Evolutionary conservation across 495 filamentous ascomycete species (phyloP), one percentile per base, ranked within the genome.

Genomic region (Podospora bellae-mahoneyi): DNA sequence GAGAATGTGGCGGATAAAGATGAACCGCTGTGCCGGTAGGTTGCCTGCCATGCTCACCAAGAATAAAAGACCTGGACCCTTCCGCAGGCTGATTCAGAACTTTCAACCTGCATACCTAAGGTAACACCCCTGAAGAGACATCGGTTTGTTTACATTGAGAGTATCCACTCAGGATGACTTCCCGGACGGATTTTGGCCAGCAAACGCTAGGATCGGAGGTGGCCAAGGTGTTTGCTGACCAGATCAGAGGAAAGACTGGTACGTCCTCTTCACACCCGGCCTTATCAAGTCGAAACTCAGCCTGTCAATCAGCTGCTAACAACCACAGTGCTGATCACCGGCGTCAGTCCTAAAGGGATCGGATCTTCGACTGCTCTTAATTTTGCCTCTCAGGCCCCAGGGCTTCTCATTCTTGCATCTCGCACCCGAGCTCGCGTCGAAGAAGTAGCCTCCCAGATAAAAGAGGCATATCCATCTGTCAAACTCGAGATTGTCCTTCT

Each of bases 321-420:
- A 28, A 64, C 34, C 39, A 58, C 9, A 73, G 73, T 85, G 39
- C 65, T 85, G 19, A 74, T 84, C 53, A 86, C 84, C 0, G 84
- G 86, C 4, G 79, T 88, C 39, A 80, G 82, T 48, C 84, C 84
- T 23, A 79, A 82, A 23, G 80, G 83, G 20, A 81, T 88, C 26
- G 87, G 86, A 3, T 81, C 82, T 48, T 75, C 82, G 0, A 85
- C 84, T 15, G 85, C 83, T 1, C 53, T 83, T 1, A 81, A 85
- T 15, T 79, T 88, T 53, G 86, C 85, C 13, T 84, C 83, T 0
- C 85, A 88, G 66, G 62, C 68, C 1, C 86, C 86, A 0, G 71
- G 70, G 0, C 78, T 81, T 5, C 75, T 89, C 2, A 83, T 89
- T 64, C 77, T 88, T 10, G 85, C 83, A 3, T 88, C 86, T 1